A percentile compares a stretch with the other conserved stretches of the same genome.
These are phyloP conservation scores for Acarospora socialis DNA, from an alignment of 2,329 filamentous ascomycete species.

Conservation along the genomic window DNA sequence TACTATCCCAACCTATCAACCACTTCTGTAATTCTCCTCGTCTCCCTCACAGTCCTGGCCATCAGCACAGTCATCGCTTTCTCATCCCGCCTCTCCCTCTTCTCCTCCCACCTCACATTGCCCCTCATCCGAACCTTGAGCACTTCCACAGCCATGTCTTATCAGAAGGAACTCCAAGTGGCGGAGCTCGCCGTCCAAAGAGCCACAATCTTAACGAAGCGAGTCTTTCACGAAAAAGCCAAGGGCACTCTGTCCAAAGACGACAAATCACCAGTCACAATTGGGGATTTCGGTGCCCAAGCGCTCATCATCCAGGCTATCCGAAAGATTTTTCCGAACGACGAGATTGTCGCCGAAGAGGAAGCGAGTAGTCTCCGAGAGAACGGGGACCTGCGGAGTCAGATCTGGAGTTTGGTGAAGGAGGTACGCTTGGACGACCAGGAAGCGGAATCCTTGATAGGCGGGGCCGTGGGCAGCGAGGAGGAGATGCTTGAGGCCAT, in stretches of 20 bases:
- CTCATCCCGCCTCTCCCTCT: constrained; percentile 26
- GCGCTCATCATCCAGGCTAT: constrained; percentile 89
- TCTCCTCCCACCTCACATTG: constrained; percentile 20
- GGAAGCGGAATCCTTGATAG: constrained; percentile 51
- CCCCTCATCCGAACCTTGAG: constrained; percentile 6
- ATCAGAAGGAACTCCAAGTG: constrained; percentile 64
- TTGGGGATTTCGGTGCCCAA: constrained; percentile 95
- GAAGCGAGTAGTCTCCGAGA: constrained; percentile 68
- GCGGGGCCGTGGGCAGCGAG: constrained; percentile 51
- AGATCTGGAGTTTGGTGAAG: constrained; percentile 75
- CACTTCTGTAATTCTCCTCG: too few relatives aligned
- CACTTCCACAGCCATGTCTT: constrained; percentile 23
- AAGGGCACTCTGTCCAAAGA: constrained; percentile 91
- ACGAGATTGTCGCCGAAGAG: constrained; percentile 90
- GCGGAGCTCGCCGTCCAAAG: constrained; percentile 83
- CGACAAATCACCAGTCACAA: constrained; percentile 92
- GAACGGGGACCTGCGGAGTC: constrained; percentile 53
- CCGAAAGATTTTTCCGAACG: constrained; percentile 73
- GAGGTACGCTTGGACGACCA: constrained; percentile 54
- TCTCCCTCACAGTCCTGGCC: constrained; percentile 27
- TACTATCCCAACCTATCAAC: too few relatives aligned
- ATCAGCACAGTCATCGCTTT: constrained; percentile 25
- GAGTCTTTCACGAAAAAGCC: constrained; percentile 72
- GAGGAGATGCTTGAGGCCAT: constrained; percentile 55
- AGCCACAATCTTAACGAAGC: constrained; percentile 59